phyloP scores from a whole-genome alignment of 345 rosid genomes.

The Dipteronia sinensis region DNA sequence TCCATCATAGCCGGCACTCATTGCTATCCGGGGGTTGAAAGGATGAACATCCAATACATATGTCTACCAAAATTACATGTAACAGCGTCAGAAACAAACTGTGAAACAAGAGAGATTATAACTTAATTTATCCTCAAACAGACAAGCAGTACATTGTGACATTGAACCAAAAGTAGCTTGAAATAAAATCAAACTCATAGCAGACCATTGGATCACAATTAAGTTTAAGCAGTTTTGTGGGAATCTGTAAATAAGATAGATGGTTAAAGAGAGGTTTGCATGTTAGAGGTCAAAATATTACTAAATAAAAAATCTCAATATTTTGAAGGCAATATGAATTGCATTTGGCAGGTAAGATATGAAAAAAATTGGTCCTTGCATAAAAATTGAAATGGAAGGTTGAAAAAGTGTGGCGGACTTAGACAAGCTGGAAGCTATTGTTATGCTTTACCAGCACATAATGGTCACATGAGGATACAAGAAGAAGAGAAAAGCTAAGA shows the following conservation, averaged over 20 bases:
- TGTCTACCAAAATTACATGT: constrained; percentile 56
- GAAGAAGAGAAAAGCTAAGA: neutral
- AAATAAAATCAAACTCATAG: constrained; percentile 5
- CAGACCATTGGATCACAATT: neutral
- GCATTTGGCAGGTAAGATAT: neutral
- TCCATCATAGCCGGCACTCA: constrained; percentile 99
- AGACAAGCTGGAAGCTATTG: neutral
- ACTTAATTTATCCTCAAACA: constrained; percentile 5
- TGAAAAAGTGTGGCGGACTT: neutral
- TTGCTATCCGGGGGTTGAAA: constrained; percentile 95
- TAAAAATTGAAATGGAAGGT: neutral
- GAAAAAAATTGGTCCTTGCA: neutral
- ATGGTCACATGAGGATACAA: neutral
- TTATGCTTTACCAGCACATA: neutral
- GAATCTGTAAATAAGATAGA: constrained; percentile 4
- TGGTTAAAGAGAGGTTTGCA: neutral
- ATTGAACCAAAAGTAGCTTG: constrained; percentile 3
- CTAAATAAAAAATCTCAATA: neutral
- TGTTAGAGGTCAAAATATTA: neutral
- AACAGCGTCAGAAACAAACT: constrained; percentile 16
- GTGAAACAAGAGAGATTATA: constrained; percentile 18
- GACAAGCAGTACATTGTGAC: neutral
- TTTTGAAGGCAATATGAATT: neutral
- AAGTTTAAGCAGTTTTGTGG: neutral
- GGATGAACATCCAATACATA: constrained; percentile 99